These are phyloP conservation scores for Corylus americana DNA, from an alignment of 306 rosid genomes.

Conservation along the genomic window DNA sequence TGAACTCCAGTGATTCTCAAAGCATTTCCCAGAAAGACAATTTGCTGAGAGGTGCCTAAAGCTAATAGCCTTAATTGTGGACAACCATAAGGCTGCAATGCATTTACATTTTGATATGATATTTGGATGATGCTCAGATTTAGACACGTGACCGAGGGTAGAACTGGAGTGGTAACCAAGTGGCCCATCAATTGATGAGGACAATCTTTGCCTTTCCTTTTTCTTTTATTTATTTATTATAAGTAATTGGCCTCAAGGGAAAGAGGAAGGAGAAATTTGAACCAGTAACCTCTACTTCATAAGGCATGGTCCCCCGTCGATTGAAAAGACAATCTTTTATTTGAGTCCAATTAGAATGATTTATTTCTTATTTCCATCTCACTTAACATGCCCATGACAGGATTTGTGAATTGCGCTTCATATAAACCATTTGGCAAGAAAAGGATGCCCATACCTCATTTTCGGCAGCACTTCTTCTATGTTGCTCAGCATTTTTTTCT, in stretches of 20 bases:
- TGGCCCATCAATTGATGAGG: not conserved
- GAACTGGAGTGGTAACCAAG: not conserved
- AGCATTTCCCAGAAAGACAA: not conserved
- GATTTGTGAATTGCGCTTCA: not conserved
- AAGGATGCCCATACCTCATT: conserved; percentile 63
- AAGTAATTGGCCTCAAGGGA: too few relatives aligned
- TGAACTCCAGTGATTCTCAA: not conserved
- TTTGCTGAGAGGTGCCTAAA: not conserved
- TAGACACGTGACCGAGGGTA: not conserved
- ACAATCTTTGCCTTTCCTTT: not conserved
- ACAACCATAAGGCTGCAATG: not conserved
- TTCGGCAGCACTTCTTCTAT: conserved; percentile 73
- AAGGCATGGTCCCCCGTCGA: too few relatives aligned
- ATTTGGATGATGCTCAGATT: not conserved
- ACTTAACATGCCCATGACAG: not conserved
- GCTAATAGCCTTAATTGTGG: not conserved
- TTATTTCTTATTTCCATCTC: not conserved
- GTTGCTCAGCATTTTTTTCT: conserved; percentile 72
- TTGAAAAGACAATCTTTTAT: too few relatives aligned
- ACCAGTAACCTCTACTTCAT: too few relatives aligned
- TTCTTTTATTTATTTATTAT: too few relatives aligned
- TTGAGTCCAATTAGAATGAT: not conserved
- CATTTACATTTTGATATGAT: not conserved
- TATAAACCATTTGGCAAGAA: not conserved
- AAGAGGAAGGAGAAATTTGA: too few relatives aligned